Conservation (phyloP, 176 grass and related monocot genomes). For the Phoenix dactylifera region DNA sequence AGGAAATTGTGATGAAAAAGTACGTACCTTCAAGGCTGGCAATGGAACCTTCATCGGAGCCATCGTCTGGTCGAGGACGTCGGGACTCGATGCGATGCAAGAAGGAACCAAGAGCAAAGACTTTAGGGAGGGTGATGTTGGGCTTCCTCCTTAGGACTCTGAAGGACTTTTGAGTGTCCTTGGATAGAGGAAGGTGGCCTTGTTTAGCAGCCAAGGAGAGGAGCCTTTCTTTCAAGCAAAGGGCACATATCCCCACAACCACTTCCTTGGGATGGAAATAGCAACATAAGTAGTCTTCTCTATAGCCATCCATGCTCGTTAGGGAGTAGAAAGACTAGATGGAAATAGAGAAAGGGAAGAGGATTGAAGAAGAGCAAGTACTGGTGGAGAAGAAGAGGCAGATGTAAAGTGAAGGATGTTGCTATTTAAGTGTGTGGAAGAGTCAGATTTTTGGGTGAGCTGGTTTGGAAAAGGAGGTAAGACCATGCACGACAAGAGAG, state of each 20-base stretch:
- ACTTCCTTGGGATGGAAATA: conserved; percentile 55
- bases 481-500: no score
- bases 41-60: conserved; percentile 23
- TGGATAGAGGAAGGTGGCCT: neutral
- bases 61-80: neutral
- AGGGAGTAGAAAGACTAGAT: no score
- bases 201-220: conserved; percentile 43
- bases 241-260: conserved; percentile 59
- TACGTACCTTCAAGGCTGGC: conserved; percentile 66
- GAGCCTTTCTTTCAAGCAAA: conserved; percentile 75
- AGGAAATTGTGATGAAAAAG: neutral
- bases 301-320: neutral
- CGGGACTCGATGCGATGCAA: conserved; percentile 62
- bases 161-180: conserved; percentile 11
- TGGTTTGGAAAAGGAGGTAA: no score
- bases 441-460: no score
- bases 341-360: no score
- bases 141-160: conserved; percentile 23
- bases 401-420: no score
- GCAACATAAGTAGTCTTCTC: conserved; percentile 23
- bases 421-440: no score
- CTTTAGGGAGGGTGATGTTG: conserved; percentile 45
- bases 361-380: no score
- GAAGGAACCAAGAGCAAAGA: conserved; percentile 61
- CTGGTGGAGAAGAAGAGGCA: no score